phyloP scores from a whole-genome alignment of 2,329 filamentous ascomycete species.

The Fusarium xylarioides region DNA sequence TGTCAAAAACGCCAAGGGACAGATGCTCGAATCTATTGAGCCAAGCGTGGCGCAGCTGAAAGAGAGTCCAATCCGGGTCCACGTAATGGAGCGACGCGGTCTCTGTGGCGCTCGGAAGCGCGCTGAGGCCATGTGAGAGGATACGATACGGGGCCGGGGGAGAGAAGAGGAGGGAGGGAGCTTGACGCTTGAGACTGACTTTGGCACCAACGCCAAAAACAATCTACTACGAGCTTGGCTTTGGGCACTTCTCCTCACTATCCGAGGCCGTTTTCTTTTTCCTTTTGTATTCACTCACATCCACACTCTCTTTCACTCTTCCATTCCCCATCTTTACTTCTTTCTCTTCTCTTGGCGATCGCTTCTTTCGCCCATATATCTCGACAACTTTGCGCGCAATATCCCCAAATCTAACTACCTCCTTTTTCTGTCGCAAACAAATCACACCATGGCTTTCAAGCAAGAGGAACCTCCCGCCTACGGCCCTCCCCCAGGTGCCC shows the following conservation, averaged over 20 bases:
- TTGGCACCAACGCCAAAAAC: slow-evolving; percentile 31
- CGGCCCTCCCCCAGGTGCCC: slow-evolving; percentile 48
- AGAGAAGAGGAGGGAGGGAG: slow-evolving; percentile 12
- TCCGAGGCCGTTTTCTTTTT: slow-evolving; percentile 3
- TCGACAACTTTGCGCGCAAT: neutral
- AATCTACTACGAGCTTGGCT: slow-evolving; percentile 20
- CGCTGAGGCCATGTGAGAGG: slow-evolving; percentile 37
- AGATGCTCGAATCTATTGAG: slow-evolving; percentile 19
- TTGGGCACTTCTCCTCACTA: slow-evolving; percentile 15
- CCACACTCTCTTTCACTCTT: slow-evolving; percentile 1
- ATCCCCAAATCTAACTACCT: neutral
- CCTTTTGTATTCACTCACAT: slow-evolving; percentile 23
- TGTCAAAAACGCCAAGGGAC: slow-evolving; percentile 22
- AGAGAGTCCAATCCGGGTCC: slow-evolving; percentile 31
- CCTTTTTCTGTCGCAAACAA: slow-evolving; percentile 7
- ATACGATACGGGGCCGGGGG: neutral
- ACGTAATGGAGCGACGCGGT: slow-evolving; percentile 40
- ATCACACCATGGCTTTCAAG: slow-evolving; percentile 48
- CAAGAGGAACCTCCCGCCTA: slow-evolving; percentile 62
- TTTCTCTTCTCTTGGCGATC: neutral
- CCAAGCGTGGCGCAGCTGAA: slow-evolving; percentile 49
- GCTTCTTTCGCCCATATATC: neutral
- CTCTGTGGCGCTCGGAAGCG: slow-evolving; percentile 34
- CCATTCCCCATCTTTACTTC: neutral
- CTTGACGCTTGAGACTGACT: slow-evolving; percentile 19